These are phyloP conservation scores for Backusella tuberculispora DNA, from an alignment of 192 early-diverging fungal species.

Conservation along the genomic window DNA sequence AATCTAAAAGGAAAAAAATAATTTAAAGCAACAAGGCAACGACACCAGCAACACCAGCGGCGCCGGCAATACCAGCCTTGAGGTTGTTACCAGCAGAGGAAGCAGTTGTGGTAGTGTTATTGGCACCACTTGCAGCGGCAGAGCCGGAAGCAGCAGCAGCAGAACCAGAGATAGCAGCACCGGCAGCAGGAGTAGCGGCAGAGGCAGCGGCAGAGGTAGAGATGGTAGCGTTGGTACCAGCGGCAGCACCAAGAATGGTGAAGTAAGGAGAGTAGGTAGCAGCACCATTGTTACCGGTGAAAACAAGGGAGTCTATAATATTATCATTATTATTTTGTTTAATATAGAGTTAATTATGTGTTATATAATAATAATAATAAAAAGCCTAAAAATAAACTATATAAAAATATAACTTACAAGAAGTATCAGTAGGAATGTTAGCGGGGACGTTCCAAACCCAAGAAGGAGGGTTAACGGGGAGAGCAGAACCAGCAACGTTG, in stretches of 20 bases:
- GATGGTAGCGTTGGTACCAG: not conserved
- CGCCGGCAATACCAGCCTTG: constrained; percentile 14
- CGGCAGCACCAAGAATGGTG: constrained; percentile 20
- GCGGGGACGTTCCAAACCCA: constrained; percentile 37
- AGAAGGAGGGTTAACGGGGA: constrained; percentile 11
- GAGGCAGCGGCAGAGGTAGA: not conserved
- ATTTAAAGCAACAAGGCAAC: constrained; percentile 29
- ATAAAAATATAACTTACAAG: constrained; percentile 27
- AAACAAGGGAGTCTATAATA: constrained; percentile 24
- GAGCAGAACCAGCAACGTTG: constrained; percentile 12
- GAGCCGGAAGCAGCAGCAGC: not conserved
- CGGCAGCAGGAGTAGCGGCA: not conserved
- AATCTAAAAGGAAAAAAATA: not conserved
- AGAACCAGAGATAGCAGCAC: constrained; percentile 1
- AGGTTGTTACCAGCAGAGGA: constrained; percentile 25
- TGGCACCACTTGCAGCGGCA: not conserved
- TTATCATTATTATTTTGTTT: too few relatives aligned
- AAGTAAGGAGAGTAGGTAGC: constrained; percentile 28
- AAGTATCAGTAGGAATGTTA: constrained; percentile 13
- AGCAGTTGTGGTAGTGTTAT: not conserved
- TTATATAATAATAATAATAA: not conserved
- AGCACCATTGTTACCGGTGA: constrained; percentile 7
- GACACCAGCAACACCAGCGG: constrained; percentile 24
- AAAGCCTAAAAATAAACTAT: not conserved
- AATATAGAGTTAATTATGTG: too few relatives aligned